Base-by-base conservation (phyloP, 2,329 filamentous ascomycete genomes). In the Claviceps pusilla region DNA sequence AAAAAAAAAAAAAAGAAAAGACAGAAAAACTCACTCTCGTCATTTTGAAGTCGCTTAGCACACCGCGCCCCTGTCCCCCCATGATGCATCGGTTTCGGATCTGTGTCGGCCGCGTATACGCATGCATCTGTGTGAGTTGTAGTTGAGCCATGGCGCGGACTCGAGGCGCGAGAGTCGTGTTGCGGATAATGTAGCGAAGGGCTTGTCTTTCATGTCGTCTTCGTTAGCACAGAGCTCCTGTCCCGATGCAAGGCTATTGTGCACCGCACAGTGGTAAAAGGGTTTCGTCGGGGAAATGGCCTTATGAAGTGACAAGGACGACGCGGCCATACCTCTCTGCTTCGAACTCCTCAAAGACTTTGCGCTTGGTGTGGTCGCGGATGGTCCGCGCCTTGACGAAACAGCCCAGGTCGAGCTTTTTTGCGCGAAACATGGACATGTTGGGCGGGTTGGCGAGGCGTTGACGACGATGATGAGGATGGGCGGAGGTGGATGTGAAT, bases 311-410 rank as follows among this genome's bases (percentile, higher is more conserved):
- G 24, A 37, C 14, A 7, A 16, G 14, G 35, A 19, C 5, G 45
- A 16, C 14, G 48, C 19, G 33, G 14, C n/a, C 69, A 59, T 75
- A 94, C 90, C 91, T 85, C 73, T 96, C 86, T 4, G 89, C 82
- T 74, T 98, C 93, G 66, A 85, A 76, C 67, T 89, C 77, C 66
- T 86, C 86, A 65, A 90, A 96, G 56, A 89, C 87, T 74, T 94
- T 91, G 64, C 93, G 86, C 80, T 97, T 98, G 54, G 89, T 90
- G 74, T 97, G 89, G 71, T 98, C 93, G 64, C 93, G 88, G 67
- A 98, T 86, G 61, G 87, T 80, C 61, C 85, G 84, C 68, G 85
- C 81, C 66, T 96, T 96, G 73, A 94, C 71, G 66, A 87, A 95
- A 68, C 88, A 88, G 68, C 86, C 84, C 61, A 97, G 74, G 63